Conservation (phyloP, 179 eudicot species). For the Carnegiea gigantea region DNA sequence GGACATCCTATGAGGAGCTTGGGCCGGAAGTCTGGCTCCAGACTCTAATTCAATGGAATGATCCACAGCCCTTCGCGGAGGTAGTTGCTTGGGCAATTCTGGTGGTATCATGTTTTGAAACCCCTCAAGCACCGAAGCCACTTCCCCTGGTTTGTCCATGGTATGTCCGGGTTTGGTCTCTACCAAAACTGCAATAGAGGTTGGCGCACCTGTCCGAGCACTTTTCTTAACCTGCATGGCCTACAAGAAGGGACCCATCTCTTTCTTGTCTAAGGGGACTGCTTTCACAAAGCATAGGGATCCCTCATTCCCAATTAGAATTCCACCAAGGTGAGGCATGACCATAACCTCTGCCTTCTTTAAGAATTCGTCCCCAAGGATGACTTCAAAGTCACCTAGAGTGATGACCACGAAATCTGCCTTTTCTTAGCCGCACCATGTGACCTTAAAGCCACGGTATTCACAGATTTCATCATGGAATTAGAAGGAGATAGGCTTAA, state of each 20-base stretch:
- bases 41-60: not conserved
- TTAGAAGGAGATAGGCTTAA: too few species aligned
- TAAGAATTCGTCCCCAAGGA: too few species aligned
- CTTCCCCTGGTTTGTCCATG: not conserved
- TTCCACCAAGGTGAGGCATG: not conserved
- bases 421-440: too few species aligned
- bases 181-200: not conserved
- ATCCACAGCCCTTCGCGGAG: not conserved
- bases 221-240: not conserved
- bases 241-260: not conserved
- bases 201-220: not conserved
- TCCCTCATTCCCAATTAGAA: not conserved
- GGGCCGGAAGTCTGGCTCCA: not conserved
- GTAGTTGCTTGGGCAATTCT: not conserved
- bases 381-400: too few species aligned
- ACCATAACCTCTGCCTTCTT: not conserved
- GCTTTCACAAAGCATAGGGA: not conserved
- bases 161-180: not conserved
- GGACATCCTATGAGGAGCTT: too few species aligned
- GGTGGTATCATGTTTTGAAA: not conserved
- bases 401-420: too few species aligned
- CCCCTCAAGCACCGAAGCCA: not conserved
- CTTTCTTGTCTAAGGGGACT: not conserved
- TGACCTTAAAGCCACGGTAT: too few species aligned
- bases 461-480: too few species aligned